Percentiles rank a stretch among this genome's conserved stretches.
phyloP scores from a whole-genome alignment of 139 green algal genomes.

The Astrephomene gubernaculifera region DNA sequence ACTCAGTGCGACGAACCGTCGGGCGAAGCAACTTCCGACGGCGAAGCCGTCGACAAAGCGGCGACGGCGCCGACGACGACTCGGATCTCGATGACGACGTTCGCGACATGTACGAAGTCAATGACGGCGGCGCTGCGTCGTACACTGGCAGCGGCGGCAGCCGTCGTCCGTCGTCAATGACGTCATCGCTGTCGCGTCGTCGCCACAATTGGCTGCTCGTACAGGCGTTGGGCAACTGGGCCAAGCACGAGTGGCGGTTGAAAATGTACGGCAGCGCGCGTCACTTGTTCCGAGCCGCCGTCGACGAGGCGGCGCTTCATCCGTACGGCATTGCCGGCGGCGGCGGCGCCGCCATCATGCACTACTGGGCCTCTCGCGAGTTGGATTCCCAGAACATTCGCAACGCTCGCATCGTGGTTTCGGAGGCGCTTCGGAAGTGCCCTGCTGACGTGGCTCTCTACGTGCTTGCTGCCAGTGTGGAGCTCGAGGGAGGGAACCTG shows the following conservation, averaged over 20 bases:
- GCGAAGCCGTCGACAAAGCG: neutral
- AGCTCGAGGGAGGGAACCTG: constrained; percentile 35
- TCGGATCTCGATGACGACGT: no score
- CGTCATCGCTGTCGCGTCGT: neutral
- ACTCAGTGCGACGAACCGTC: neutral
- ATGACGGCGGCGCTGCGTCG: neutral
- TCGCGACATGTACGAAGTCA: no score
- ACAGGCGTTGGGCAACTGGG: constrained; percentile 68
- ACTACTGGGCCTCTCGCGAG: constrained; percentile 67
- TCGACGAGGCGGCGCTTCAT: constrained; percentile 53
- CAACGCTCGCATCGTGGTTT: constrained; percentile 54
- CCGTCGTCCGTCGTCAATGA: no score
- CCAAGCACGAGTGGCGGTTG: constrained; percentile 60
- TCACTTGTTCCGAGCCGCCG: constrained; percentile 63
- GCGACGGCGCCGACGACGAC: neutral
- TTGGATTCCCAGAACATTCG: constrained; percentile 66
- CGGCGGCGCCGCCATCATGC: constrained; percentile 48
- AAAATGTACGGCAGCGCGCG: constrained; percentile 57
- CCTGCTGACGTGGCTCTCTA: constrained; percentile 48
- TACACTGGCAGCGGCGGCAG: neutral
- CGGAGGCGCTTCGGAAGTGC: constrained; percentile 54
- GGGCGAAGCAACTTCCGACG: neutral
- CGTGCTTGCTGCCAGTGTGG: constrained; percentile 36
- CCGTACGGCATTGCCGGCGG: constrained; percentile 43
- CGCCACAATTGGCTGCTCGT: constrained; percentile 44